Evolutionary conservation across 2,329 filamentous ascomycete genomes (phyloP).

Genomic region (Sclerotinia borealis): DNA sequence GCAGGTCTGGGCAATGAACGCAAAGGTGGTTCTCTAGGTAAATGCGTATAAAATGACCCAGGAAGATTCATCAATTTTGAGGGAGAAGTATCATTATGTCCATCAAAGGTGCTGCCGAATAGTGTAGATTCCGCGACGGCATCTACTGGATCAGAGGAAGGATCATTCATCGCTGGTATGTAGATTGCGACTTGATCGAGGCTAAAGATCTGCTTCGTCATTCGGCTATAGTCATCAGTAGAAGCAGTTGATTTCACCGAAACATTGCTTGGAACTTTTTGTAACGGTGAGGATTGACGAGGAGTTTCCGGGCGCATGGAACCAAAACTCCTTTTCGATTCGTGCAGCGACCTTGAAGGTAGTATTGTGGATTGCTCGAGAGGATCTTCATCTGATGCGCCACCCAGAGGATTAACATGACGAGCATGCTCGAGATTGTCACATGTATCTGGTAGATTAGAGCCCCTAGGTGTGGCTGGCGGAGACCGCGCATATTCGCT

Average conservation of each 20-base stretch:
- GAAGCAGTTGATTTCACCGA: conserved; percentile 27
- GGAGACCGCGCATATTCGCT: conserved; percentile 16
- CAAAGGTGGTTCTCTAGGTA: conserved; percentile 13
- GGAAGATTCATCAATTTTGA: conserved; percentile 48
- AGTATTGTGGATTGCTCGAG: background rate
- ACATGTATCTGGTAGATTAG: conserved; percentile 8
- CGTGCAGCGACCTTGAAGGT: conserved; percentile 6
- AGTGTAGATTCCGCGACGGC: conserved; percentile 9
- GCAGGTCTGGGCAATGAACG: background rate
- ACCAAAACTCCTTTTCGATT: conserved; percentile 9
- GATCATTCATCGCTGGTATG: conserved; percentile 21
- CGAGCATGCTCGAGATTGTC: conserved; percentile 28
- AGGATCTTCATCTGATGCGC: background rate
- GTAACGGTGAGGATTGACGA: conserved; percentile 15
- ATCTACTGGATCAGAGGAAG: conserved; percentile 6
- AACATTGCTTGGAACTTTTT: conserved; percentile 21
- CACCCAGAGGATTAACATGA: conserved; percentile 7
- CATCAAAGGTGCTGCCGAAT: conserved; percentile 20
- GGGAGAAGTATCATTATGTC: conserved; percentile 20
- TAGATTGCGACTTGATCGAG: conserved; percentile 35
- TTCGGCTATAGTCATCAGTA: conserved; percentile 24
- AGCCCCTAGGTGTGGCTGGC: conserved; percentile 20
- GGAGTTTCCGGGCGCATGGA: conserved; percentile 3
- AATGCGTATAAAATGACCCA: conserved; percentile 53
- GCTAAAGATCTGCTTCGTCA: conserved; percentile 33